Evolutionary conservation across 306 rosid genomes (phyloP).

Genomic region (Medicago truncatula): DNA sequence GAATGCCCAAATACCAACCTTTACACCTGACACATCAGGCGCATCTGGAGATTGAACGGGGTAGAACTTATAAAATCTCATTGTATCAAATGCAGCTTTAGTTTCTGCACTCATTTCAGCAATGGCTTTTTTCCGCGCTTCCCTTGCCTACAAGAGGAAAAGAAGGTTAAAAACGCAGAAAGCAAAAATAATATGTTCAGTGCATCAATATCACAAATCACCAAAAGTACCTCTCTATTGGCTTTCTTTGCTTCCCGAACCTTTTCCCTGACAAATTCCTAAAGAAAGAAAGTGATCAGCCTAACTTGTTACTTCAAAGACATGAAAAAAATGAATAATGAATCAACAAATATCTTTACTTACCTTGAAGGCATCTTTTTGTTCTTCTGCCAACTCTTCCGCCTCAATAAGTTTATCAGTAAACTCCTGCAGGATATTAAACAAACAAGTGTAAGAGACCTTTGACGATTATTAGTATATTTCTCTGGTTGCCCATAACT

Average conservation of each 20-base stretch:
- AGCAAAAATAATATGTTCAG: constrained; percentile 2
- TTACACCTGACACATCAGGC: constrained; percentile 75
- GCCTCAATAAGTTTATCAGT: constrained; percentile 71
- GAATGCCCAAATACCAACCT: constrained; percentile 54
- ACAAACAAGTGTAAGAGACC: constrained; percentile 22
- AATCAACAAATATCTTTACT: constrained; percentile 17
- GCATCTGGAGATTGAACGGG: constrained; percentile 75
- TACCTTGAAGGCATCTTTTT: constrained; percentile 84
- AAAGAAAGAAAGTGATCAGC: constrained; percentile 26
- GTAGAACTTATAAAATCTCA: constrained; percentile 87
- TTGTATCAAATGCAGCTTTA: constrained; percentile 68
- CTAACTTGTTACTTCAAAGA: background rate
- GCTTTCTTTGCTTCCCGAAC: constrained; percentile 82
- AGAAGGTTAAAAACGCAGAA: constrained; percentile 22
- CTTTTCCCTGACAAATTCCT: constrained; percentile 86
- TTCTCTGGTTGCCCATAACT: background rate
- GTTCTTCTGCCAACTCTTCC: constrained; percentile 66
- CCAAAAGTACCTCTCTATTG: constrained; percentile 64
- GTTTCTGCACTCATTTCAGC: constrained; percentile 81
- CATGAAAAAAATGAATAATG: background rate
- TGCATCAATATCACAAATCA: constrained; percentile 5
- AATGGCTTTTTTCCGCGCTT: constrained; percentile 71
- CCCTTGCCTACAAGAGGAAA: constrained; percentile 67
- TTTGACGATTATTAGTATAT: background rate
- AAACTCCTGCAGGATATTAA: constrained; percentile 69